Conservation (phyloP, 2,329 filamentous ascomycete species). For the Sarocladiaceae sp. region DNA sequence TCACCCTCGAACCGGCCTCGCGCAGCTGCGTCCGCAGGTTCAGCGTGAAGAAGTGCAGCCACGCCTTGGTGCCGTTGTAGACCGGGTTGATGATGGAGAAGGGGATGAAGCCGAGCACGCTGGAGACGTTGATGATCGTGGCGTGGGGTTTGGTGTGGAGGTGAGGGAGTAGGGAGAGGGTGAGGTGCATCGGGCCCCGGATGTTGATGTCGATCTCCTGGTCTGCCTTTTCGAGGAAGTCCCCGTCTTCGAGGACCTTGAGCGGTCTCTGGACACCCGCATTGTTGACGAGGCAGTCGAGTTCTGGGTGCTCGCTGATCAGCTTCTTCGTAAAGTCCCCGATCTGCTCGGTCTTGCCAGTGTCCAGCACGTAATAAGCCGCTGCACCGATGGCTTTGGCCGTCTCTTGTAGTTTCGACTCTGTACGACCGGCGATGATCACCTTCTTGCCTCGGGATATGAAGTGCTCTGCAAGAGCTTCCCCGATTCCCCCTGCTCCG, state of each 20-base stretch:
- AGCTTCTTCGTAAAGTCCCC: slow-evolving; percentile 38
- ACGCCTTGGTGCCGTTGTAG: slow-evolving; percentile 55
- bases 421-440: slow-evolving; percentile 47
- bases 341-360: slow-evolving; percentile 36
- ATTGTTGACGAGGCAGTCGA: slow-evolving; percentile 55
- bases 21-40: slow-evolving; percentile 45
- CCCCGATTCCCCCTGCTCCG: slow-evolving; percentile 46
- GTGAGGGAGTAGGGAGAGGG: slow-evolving; percentile 41
- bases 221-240: slow-evolving; percentile 45
- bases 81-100: slow-evolving; percentile 48
- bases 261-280: slow-evolving; percentile 52
- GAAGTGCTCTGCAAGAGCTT: slow-evolving; percentile 39
- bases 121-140: slow-evolving; percentile 48
- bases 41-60: slow-evolving; percentile 50
- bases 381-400: slow-evolving; percentile 36
- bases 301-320: slow-evolving; percentile 36
- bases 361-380: slow-evolving; percentile 47
- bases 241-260: slow-evolving; percentile 30
- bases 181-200: slow-evolving; percentile 50
- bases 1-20: slow-evolving; percentile 30
- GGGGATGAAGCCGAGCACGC: slow-evolving; percentile 45
- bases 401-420: slow-evolving; percentile 42
- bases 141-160: slow-evolving; percentile 34
- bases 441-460: slow-evolving; percentile 41
- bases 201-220: slow-evolving; percentile 54